These are phyloP conservation scores for Claviceps digitariae DNA, from an alignment of 2,329 filamentous ascomycete genomes.

Conservation along the genomic window DNA sequence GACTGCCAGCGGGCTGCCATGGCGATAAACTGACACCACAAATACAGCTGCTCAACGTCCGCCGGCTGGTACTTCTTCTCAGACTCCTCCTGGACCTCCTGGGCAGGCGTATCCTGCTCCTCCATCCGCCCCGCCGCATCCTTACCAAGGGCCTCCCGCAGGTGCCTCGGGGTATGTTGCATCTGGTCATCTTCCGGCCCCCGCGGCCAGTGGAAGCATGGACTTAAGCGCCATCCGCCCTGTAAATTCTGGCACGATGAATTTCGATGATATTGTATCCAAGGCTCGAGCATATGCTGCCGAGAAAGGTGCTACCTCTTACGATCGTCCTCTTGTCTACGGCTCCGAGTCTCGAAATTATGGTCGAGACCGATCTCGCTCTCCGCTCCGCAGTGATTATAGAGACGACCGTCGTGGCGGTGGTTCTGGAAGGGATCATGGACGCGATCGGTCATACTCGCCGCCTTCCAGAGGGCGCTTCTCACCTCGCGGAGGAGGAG, in stretches of 20 bases:
- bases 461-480: constrained; percentile 46
- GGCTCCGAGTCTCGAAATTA: constrained; percentile 34
- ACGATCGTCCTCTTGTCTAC: constrained; percentile 42
- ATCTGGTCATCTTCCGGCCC: constrained; percentile 45
- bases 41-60: constrained; percentile 30
- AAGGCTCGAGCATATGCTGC: constrained; percentile 73
- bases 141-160: constrained; percentile 25
- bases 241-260: constrained; percentile 66
- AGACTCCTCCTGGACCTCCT: constrained; percentile 25
- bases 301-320: constrained; percentile 57
- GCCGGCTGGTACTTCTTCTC: constrained; percentile 26
- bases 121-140: constrained; percentile 19
- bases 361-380: constrained; percentile 57
- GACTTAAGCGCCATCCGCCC: constrained; percentile 72
- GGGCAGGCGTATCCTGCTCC: constrained; percentile 27
- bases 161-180: constrained; percentile 23
- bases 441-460: constrained; percentile 62
- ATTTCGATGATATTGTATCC: constrained; percentile 71
- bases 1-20: background rate
- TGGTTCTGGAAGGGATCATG: constrained; percentile 30
- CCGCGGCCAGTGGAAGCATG: constrained; percentile 60
- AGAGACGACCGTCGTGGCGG: constrained; percentile 69
- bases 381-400: constrained; percentile 57
- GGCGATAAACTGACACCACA: background rate
- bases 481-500: constrained; percentile 34